Conservation (phyloP, 164 flowering plant species). For the Platanus orientalis region DNA sequence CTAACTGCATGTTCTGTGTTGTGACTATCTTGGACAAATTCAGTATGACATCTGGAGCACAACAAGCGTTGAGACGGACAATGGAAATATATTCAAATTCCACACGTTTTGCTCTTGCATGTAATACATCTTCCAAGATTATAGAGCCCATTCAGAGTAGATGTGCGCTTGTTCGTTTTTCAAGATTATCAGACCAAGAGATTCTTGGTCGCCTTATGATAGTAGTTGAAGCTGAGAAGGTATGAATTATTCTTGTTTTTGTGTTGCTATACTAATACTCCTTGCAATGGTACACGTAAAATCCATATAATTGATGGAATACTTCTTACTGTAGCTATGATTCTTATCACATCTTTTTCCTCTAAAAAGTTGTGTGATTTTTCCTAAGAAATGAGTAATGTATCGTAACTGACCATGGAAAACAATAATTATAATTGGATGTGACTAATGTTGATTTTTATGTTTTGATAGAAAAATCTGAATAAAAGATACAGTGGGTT, state of each 20-base stretch:
- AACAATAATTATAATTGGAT: background rate
- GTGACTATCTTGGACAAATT: slow-evolving; percentile 13
- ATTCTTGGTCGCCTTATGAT: slow-evolving; percentile 93
- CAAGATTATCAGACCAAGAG: slow-evolving; percentile 88
- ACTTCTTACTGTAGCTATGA: background rate
- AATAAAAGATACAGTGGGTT: too few species aligned
- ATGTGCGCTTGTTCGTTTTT: slow-evolving; percentile 94
- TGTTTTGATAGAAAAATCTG: background rate
- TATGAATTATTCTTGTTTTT: slow-evolving; percentile 15
- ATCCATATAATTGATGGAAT: background rate
- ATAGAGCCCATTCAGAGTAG: slow-evolving; percentile 99
- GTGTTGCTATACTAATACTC: background rate
- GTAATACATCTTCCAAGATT: slow-evolving; percentile 87
- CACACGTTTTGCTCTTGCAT: slow-evolving; percentile 97
- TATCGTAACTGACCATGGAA: background rate
- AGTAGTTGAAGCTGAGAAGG: slow-evolving; percentile 84
- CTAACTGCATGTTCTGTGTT: slow-evolving; percentile 3
- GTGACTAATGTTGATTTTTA: background rate
- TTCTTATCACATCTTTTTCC: background rate
- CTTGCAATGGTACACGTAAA: background rate
- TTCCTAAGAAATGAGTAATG: too few species aligned
- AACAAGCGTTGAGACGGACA: slow-evolving; percentile 95
- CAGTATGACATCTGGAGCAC: slow-evolving; percentile 99
- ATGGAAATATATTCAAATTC: slow-evolving; percentile 97
- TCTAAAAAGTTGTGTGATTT: too few species aligned